These are phyloP conservation scores for Eruca vesicaria DNA, from an alignment of 441 rosid species.

Conservation along the genomic window DNA sequence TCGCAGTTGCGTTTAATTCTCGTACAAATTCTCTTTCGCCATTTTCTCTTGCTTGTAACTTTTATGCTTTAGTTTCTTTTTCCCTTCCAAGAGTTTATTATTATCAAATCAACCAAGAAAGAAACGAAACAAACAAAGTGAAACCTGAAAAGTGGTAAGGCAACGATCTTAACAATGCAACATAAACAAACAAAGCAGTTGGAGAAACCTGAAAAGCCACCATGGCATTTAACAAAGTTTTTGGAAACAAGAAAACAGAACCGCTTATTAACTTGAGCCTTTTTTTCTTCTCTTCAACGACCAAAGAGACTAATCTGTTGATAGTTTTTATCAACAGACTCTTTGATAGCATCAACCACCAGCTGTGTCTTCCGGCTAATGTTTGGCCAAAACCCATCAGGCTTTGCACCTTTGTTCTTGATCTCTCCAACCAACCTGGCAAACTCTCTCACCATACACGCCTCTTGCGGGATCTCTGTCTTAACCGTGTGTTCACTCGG, in stretches of 20 bases:
- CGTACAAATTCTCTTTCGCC: too few species aligned
- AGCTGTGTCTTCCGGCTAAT: constrained; percentile 76
- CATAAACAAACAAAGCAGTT: not conserved
- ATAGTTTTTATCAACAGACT: constrained; percentile 54
- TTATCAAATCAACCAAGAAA: not conserved
- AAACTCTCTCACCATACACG: constrained; percentile 73
- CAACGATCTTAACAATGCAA: not conserved
- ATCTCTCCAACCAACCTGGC: constrained; percentile 56
- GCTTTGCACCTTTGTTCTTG: constrained; percentile 56
- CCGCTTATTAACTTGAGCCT: not conserved
- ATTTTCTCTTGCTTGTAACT: too few species aligned
- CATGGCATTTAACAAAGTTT: not conserved
- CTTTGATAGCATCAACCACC: constrained; percentile 63
- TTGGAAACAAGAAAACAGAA: not conserved
- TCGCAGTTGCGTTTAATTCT: too few species aligned
- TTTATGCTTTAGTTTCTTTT: not conserved
- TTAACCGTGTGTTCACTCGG: constrained; percentile 55
- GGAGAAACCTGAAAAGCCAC: not conserved
- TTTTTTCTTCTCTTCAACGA: constrained; percentile 13
- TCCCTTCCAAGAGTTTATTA: too few species aligned
- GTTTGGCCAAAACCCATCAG: constrained; percentile 66
- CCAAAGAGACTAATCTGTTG: constrained; percentile 44
- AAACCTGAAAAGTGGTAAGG: not conserved
- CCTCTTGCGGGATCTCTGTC: constrained; percentile 71
- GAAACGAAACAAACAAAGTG: not conserved